Percentiles rank a stretch among this genome's conserved stretches.
Evolutionary conservation across 2,329 filamentous ascomycete species (phyloP).

Genomic region (Taxawa tesnikishii): DNA sequence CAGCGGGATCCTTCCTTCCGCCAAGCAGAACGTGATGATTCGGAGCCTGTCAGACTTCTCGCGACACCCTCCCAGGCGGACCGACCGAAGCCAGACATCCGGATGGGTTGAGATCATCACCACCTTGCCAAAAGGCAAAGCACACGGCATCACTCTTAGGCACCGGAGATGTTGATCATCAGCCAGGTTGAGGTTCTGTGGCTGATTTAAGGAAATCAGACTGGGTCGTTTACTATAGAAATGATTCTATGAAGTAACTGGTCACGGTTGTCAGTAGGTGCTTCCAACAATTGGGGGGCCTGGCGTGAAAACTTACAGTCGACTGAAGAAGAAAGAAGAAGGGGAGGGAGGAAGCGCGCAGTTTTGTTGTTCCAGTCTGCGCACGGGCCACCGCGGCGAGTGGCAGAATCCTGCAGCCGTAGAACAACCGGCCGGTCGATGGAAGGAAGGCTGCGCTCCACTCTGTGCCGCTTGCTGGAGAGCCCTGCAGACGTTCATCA

Average conservation of each 20-base stretch:
- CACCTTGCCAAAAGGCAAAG: conserved; percentile 6
- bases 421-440: too few relatives aligned
- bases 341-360: too few relatives aligned
- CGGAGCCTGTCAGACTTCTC: conserved; percentile 11
- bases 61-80: conserved; percentile 9
- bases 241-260: conserved; percentile 60
- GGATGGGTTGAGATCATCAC: conserved; percentile 11
- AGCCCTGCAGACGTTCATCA: not conserved
- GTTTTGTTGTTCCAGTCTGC: too few relatives aligned
- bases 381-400: too few relatives aligned
- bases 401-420: too few relatives aligned
- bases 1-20: too few relatives aligned
- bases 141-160: conserved; percentile 66
- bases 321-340: conserved; percentile 9
- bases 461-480: too few relatives aligned
- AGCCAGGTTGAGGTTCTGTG: conserved; percentile 89
- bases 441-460: too few relatives aligned
- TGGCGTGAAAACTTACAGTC: conserved; percentile 9
- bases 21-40: too few relatives aligned
- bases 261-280: not conserved
- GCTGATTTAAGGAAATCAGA: conserved; percentile 89
- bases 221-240: conserved; percentile 94
- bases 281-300: not conserved
- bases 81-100: conserved; percentile 10
- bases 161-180: conserved; percentile 77